Percentiles rank a stretch among this genome's conserved stretches.
Conservation (phyloP, 306 rosid species). For the Chamaecrista fasciculata region DNA sequence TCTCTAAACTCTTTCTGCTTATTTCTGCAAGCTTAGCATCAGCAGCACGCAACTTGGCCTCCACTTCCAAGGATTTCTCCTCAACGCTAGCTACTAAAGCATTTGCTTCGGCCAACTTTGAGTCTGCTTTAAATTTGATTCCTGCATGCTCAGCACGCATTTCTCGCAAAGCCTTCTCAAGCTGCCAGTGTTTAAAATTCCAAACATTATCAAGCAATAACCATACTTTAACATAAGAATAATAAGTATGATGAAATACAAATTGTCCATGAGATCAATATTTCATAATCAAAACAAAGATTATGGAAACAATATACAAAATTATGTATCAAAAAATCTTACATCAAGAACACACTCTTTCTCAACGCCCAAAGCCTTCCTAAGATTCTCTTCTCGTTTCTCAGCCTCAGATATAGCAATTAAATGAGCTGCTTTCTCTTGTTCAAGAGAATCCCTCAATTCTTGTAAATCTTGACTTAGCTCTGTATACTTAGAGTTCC, state of each 20-base stretch:
- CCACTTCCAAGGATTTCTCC: conserved; percentile 86
- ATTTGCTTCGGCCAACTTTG: conserved; percentile 88
- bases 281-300: background rate
- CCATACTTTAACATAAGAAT: background rate
- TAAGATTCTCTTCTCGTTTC: conserved; percentile 77
- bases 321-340: conserved; percentile 38
- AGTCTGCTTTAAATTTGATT: conserved; percentile 78
- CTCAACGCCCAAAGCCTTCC: conserved; percentile 94
- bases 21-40: conserved; percentile 95
- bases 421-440: conserved; percentile 69
- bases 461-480: conserved; percentile 53
- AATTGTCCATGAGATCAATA: background rate
- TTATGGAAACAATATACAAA: background rate
- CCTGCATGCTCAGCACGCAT: conserved; percentile 89
- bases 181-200: conserved; percentile 46
- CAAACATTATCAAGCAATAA: conserved; percentile 37
- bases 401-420: conserved; percentile 72
- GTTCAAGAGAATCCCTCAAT: conserved; percentile 63
- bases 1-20: conserved; percentile 72
- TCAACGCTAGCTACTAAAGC: conserved; percentile 82
- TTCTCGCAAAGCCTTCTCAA: conserved; percentile 87
- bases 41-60: conserved; percentile 74
- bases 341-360: conserved; percentile 94
- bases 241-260: background rate
- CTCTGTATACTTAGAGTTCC: conserved; percentile 65